A percentile compares a stretch with the other conserved stretches of the same genome.
phyloP scores from a whole-genome alignment of 768 basidiomycete species.

The Artomyces pyxidatus region DNA sequence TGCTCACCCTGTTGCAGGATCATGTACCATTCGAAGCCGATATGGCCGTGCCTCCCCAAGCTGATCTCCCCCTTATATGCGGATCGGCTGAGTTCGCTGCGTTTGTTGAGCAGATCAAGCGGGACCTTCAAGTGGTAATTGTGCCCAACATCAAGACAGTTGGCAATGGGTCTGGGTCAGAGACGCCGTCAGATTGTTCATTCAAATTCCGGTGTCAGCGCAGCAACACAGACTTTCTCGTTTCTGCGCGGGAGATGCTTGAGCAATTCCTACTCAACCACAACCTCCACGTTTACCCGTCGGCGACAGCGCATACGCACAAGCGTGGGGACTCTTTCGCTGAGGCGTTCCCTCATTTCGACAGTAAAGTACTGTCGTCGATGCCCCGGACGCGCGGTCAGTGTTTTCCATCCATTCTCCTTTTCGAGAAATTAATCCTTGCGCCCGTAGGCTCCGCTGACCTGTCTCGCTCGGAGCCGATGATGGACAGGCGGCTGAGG shows the following conservation, averaged over 20 bases:
- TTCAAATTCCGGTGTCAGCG: slow-evolving; percentile 96
- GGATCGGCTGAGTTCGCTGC: slow-evolving; percentile 73
- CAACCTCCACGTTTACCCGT: slow-evolving; percentile 76
- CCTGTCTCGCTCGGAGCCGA: slow-evolving; percentile 62
- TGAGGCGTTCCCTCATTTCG: slow-evolving; percentile 94
- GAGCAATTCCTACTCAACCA: slow-evolving; percentile 86
- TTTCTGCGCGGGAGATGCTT: slow-evolving; percentile 83
- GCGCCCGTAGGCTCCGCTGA: slow-evolving; percentile 59
- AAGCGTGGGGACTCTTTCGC: slow-evolving; percentile 90
- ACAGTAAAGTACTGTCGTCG: slow-evolving; percentile 86
- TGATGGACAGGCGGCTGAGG: slow-evolving; percentile 66
- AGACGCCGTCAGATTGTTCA: slow-evolving; percentile 65
- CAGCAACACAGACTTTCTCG: slow-evolving; percentile 89
- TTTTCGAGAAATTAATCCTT: slow-evolving; percentile 10
- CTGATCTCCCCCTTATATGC: slow-evolving; percentile 70
- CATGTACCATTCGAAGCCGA: slow-evolving; percentile 96
- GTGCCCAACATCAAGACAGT: slow-evolving; percentile 64
- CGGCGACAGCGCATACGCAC: slow-evolving; percentile 69
- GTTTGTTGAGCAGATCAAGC: slow-evolving; percentile 87
- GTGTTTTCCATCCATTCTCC: slow-evolving; percentile 12
- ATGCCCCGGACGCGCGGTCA: slow-evolving; percentile 53
- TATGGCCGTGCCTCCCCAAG: slow-evolving; percentile 79
- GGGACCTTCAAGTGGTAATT: slow-evolving; percentile 89
- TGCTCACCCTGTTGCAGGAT: slow-evolving; percentile 45
- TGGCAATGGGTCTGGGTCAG: slow-evolving; percentile 44